phyloP scores from a whole-genome alignment of 352 stramenopile genomes.

The Globisporangium sylvaticum region DNA sequence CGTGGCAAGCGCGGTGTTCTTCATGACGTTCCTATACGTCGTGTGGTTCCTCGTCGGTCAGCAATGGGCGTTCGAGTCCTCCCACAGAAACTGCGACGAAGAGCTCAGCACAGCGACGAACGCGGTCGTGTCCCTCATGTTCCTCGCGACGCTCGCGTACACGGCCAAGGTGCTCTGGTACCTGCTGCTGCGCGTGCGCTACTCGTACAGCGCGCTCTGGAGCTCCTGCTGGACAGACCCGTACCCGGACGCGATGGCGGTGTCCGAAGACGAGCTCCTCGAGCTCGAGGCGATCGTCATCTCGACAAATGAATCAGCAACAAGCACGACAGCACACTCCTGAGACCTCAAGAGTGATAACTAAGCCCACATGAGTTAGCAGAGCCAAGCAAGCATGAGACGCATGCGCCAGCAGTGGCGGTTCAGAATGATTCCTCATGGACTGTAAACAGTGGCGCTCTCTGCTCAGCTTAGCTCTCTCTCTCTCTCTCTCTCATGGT shows the following conservation, averaged over 20 bases:
- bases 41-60: constrained; percentile 32
- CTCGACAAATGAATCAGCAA: background rate
- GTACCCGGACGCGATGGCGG: constrained; percentile 23
- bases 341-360: background rate
- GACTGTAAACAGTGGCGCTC: background rate
- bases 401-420: background rate
- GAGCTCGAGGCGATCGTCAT: constrained; percentile 18
- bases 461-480: background rate
- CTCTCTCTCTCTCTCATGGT: background rate
- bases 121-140: constrained; percentile 28
- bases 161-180: constrained; percentile 38
- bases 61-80: constrained; percentile 31
- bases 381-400: background rate
- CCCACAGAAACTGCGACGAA: constrained; percentile 26
- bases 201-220: constrained; percentile 27
- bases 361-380: background rate
- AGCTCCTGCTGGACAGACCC: constrained; percentile 32
- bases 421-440: constrained; percentile 5
- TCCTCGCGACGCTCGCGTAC: constrained; percentile 28
- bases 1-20: constrained; percentile 15
- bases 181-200: constrained; percentile 27
- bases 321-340: background rate
- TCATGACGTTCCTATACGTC: constrained; percentile 19
- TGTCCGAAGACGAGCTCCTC: constrained; percentile 25
- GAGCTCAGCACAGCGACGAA: constrained; percentile 33